Percentiles rank a stretch among this genome's conserved stretches.
Evolutionary conservation across 2,329 filamentous ascomycete species (phyloP).

Genomic region (Allantophomopsis lycopodina): DNA sequence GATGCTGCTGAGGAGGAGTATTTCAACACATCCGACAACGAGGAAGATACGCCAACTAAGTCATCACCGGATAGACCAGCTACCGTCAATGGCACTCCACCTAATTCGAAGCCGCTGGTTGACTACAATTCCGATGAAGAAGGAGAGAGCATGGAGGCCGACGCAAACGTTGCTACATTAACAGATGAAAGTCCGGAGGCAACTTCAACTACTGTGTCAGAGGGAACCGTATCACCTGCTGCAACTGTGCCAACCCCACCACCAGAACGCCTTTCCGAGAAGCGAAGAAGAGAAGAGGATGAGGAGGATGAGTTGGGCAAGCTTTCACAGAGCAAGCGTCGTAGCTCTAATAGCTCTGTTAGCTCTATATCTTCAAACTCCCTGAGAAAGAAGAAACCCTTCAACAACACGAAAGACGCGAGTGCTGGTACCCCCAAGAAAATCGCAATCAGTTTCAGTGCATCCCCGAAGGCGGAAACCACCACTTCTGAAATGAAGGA

Average conservation of each 20-base stretch:
- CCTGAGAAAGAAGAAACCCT: constrained; percentile 30
- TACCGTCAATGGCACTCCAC: constrained; percentile 47
- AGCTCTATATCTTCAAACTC: constrained; percentile 12
- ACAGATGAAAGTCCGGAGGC: constrained; percentile 2
- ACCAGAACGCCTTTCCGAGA: constrained; percentile 72
- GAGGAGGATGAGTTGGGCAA: constrained; percentile 89
- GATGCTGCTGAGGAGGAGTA: constrained; percentile 86
- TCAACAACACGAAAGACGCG: constrained; percentile 24
- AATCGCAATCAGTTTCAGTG: constrained; percentile 43
- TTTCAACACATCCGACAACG: constrained; percentile 80
- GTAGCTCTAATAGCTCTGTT: constrained; percentile 25
- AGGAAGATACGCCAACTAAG: constrained; percentile 49
- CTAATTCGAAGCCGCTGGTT: constrained; percentile 61
- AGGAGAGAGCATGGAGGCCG: constrained; percentile 47
- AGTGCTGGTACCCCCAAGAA: constrained; percentile 30
- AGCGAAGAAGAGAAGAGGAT: constrained; percentile 82
- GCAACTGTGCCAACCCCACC: constrained; percentile 27
- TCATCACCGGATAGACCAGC: constrained; percentile 18
- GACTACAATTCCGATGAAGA: constrained; percentile 91
- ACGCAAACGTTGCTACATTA: constrained; percentile 18
- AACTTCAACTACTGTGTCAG: constrained; percentile 6
- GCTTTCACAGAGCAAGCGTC: constrained; percentile 49
- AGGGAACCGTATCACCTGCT: constrained; percentile 8
- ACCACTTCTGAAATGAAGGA: no score
- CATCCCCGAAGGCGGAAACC: constrained; percentile 18